Evolutionary conservation across 2,329 filamentous ascomycete genomes (phyloP), one percentile per base, ranked within the genome.

Genomic region (Diplodia sapinea): DNA sequence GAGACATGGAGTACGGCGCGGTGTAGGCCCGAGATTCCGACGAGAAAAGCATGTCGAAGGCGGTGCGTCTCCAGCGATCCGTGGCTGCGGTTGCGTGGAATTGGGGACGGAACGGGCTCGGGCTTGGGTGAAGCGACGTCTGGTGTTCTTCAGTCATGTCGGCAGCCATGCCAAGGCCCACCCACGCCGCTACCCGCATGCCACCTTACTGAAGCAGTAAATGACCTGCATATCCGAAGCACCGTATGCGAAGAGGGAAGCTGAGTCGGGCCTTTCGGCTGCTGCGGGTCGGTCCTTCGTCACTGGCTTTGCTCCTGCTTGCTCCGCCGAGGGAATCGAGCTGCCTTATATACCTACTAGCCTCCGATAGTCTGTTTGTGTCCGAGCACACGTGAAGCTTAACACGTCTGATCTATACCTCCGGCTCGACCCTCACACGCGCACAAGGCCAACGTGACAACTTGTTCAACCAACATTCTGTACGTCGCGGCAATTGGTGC

Each of bases 191-290:
- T 63, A 63, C 47, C 59, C 59, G 47, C 36, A 23, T 63, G 47
- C 50, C 59, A 63, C 59, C 59, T 63, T 63, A 63, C 59, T 20
- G 59, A 51, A 51, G n/a, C n/a, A 33, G 47, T 36, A 6, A 36
- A 63, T 63, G 59, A 63, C 47, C 47, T 63, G 59, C 57, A 59
- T 59, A 47, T 26, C 20, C 55, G 55, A 26, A 23, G 20, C 15
- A 36, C 40, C 11, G 20, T 26, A 47, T 47, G 23, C 57, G 33
- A 63, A 51, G 29, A 29, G 43, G 31, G 29, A 63, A 29, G 17
- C 50, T 31, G n/a, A 26, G 23, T 51, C 57, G 59, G 59, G 23
- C 59, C 43, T 63, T 62, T 38, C 50, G 43, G 47, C 9, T 20
- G 47, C 23, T 63, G 50, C 50, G 59, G 31, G 31, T 36, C 17